Evolutionary conservation across 2,329 filamentous ascomycete genomes (phyloP).

Genomic region (Fusarium sp.): DNA sequence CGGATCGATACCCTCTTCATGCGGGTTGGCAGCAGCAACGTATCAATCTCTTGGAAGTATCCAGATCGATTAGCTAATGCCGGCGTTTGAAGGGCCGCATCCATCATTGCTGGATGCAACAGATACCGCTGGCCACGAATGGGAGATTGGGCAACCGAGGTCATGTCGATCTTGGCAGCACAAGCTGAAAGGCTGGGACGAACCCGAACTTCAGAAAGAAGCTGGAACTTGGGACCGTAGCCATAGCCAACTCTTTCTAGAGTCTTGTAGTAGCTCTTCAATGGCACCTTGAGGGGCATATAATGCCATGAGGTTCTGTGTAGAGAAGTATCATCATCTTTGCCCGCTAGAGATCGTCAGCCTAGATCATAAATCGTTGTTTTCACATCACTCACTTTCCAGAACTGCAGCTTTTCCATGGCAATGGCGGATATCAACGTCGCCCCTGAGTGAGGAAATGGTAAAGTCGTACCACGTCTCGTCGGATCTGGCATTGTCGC

Average conservation of each 20-base stretch:
- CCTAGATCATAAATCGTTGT: background rate
- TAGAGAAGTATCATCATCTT: background rate
- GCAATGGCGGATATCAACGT: conserved; percentile 41
- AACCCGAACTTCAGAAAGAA: conserved; percentile 39
- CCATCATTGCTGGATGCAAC: conserved; percentile 42
- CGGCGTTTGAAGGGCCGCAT: conserved; percentile 40
- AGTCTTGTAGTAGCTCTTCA: conserved; percentile 43
- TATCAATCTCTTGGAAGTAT: conserved; percentile 41
- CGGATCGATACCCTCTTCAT: conserved; percentile 42
- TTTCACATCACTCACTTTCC: conserved; percentile 18
- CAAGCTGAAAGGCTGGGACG: conserved; percentile 37
- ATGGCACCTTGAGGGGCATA: conserved; percentile 37
- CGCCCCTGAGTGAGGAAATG: conserved; percentile 41
- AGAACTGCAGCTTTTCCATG: conserved; percentile 34
- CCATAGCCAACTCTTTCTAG: conserved; percentile 40
- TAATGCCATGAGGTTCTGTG: conserved; percentile 39
- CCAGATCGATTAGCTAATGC: conserved; percentile 40
- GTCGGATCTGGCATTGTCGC: conserved; percentile 29
- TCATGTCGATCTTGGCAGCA: conserved; percentile 39
- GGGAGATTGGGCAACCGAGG: conserved; percentile 26
- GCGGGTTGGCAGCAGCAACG: conserved; percentile 31
- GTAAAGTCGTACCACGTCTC: conserved; percentile 41
- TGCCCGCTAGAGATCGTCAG: conserved; percentile 15
- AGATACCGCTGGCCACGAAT: conserved; percentile 39
- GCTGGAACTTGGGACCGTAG: conserved; percentile 42